A percentile compares a stretch with the other conserved stretches of the same genome.
Conservation (phyloP, 208 protist species). For the Herpetomonas tarakana region DNA sequence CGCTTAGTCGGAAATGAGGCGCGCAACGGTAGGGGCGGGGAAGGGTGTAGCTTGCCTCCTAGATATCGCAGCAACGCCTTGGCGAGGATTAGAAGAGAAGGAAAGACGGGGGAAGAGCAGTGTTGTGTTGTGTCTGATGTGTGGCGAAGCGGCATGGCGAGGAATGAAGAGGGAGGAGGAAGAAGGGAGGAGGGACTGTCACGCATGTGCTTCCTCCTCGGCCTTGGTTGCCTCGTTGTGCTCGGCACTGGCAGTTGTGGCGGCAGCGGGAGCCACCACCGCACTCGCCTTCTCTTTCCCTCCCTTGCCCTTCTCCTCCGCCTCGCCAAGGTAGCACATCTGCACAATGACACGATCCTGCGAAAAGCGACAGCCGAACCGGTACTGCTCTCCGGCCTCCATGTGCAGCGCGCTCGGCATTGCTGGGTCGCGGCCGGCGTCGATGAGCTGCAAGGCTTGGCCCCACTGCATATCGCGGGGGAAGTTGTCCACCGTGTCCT, state of each 20-base stretch:
- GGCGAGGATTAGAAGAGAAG: too few relatives aligned
- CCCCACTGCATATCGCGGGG: constrained; percentile 94
- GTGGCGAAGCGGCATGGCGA: too few relatives aligned
- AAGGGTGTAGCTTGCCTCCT: too few relatives aligned
- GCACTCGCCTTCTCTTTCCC: too few relatives aligned
- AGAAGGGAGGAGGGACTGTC: too few relatives aligned
- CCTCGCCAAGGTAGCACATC: constrained; percentile 27
- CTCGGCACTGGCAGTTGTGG: not conserved
- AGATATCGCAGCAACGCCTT: too few relatives aligned
- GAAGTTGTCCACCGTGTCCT: constrained; percentile 87
- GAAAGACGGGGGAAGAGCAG: too few relatives aligned
- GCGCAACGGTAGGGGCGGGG: too few relatives aligned
- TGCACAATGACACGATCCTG: constrained; percentile 66
- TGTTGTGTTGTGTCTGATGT: too few relatives aligned
- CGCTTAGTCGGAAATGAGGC: too few relatives aligned
- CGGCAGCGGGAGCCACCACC: not conserved
- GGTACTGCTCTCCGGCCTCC: constrained; percentile 35
- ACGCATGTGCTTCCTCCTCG: not conserved
- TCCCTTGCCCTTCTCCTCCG: not conserved
- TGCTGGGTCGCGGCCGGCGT: constrained; percentile 38
- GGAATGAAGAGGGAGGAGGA: too few relatives aligned
- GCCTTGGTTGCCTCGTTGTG: constrained; percentile 24
- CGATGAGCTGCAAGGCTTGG: constrained; percentile 89
- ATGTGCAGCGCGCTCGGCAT: constrained; percentile 50
- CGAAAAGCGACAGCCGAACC: constrained; percentile 62